A percentile compares a stretch with the other conserved stretches of the same genome.
phyloP scores from a whole-genome alignment of 179 eudicot species.

The Drosera spatulata region DNA sequence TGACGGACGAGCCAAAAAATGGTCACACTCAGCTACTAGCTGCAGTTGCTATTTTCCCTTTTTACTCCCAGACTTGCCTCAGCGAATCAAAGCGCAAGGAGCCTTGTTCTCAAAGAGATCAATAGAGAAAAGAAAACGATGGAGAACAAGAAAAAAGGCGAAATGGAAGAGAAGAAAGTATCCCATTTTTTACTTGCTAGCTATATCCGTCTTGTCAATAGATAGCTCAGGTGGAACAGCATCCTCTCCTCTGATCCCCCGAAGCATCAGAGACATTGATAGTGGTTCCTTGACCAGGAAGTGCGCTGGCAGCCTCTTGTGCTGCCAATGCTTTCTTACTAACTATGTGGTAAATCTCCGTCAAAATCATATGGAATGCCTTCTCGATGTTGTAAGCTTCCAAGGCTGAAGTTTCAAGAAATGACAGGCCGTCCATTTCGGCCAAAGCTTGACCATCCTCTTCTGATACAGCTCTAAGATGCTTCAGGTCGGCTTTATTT shows the following conservation, averaged over 20 bases:
- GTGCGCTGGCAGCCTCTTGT: slow-evolving; percentile 14
- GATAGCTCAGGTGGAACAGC: slow-evolving; percentile 14
- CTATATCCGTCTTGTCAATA: slow-evolving; percentile 1
- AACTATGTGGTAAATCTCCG: slow-evolving; percentile 40
- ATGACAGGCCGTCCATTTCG: slow-evolving; percentile 52
- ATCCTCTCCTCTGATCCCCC: slow-evolving; percentile 7
- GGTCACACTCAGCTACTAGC: no score
- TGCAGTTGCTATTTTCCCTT: no score
- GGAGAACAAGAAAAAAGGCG: no score
- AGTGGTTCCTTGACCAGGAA: slow-evolving; percentile 21
- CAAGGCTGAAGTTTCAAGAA: slow-evolving; percentile 61
- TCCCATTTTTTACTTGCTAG: neutral
- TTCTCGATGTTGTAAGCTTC: slow-evolving; percentile 54
- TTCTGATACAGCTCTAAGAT: slow-evolving; percentile 40
- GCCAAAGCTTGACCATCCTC: slow-evolving; percentile 40
- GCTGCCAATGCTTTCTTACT: slow-evolving; percentile 46
- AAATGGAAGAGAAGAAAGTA: neutral
- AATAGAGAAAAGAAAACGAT: no score
- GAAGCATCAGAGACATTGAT: slow-evolving; percentile 18
- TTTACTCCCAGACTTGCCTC: no score
- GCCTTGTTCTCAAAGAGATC: no score
- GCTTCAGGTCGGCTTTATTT: slow-evolving; percentile 52
- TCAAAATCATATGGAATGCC: slow-evolving; percentile 47
- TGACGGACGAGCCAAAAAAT: no score
- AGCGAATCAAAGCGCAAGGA: no score